Evolutionary conservation across 768 basidiomycete genomes (phyloP).

Genomic region (Amanita pseudoporphyria): DNA sequence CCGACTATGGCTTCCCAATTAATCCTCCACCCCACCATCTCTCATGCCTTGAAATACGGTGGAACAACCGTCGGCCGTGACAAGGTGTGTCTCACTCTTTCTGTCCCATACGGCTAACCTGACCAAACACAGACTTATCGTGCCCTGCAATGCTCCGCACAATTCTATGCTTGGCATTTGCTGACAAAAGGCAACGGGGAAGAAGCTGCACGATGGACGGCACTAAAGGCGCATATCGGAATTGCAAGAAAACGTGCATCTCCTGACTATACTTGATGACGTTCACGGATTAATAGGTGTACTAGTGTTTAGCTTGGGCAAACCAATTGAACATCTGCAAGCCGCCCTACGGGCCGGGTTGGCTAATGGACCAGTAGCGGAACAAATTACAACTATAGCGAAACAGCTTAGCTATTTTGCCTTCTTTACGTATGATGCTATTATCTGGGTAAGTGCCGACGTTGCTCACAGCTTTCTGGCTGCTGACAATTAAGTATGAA

Average conservation of each 20-base stretch:
- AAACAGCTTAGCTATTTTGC: constrained; percentile 86
- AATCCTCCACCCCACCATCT: constrained; percentile 77
- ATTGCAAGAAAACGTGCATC: constrained; percentile 75
- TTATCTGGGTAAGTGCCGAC: constrained; percentile 65
- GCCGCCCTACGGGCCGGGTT: constrained; percentile 69
- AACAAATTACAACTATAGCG: constrained; percentile 71
- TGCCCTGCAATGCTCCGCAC: constrained; percentile 82
- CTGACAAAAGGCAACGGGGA: constrained; percentile 58
- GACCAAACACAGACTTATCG: constrained; percentile 63
- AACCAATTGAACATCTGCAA: constrained; percentile 91
- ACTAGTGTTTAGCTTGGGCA: constrained; percentile 85
- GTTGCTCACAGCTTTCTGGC: neutral
- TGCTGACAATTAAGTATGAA: constrained; percentile 7
- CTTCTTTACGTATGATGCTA: constrained; percentile 73
- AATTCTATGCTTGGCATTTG: constrained; percentile 82
- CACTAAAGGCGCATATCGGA: constrained; percentile 79
- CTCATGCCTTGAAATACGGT: constrained; percentile 66
- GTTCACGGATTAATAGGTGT: constrained; percentile 4
- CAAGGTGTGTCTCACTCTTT: constrained; percentile 44
- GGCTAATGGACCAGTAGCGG: constrained; percentile 42
- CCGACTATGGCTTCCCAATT: constrained; percentile 57
- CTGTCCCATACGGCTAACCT: neutral
- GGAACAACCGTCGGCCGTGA: constrained; percentile 83
- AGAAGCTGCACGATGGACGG: constrained; percentile 69
- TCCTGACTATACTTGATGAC: neutral